A percentile compares a stretch with the other conserved stretches of the same genome.
Conservation (phyloP, 768 basidiomycete species). For the Lactifluus echinatus region DNA sequence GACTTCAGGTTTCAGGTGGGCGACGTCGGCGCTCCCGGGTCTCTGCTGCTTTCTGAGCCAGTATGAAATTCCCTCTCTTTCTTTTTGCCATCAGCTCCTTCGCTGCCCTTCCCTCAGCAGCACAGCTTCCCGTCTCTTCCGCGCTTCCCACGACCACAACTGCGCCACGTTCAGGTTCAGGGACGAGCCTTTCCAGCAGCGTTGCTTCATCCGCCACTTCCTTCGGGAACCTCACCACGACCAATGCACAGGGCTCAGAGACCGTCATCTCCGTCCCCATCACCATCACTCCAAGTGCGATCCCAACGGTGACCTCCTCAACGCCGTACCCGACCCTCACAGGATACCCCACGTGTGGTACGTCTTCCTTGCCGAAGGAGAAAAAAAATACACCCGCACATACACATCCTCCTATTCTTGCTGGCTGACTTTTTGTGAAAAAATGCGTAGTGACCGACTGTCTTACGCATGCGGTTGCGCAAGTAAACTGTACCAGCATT, state of each 20-base stretch:
- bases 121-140: not conserved
- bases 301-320: constrained; percentile 1
- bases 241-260: constrained; percentile 15
- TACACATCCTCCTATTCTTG: not conserved
- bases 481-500: constrained; percentile 37
- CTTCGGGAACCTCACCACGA: constrained; percentile 14
- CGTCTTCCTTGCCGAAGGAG: not conserved
- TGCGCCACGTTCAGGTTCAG: not conserved
- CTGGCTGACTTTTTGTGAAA: not conserved
- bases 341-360: constrained; percentile 13
- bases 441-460: constrained; percentile 41
- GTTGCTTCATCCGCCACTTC: not conserved
- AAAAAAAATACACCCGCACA: not conserved
- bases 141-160: not conserved
- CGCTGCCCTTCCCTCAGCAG: not conserved
- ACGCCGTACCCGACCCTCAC: constrained; percentile 12
- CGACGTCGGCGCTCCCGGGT: no score
- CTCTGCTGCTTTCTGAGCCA: no score
- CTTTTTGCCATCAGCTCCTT: not conserved
- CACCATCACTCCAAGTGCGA: constrained; percentile 5
- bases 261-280: constrained; percentile 16
- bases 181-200: not conserved
- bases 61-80: no score
- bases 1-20: no score
- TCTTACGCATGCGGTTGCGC: constrained; percentile 31